Evolutionary conservation across 2,329 filamentous ascomycete genomes (phyloP).

Genomic region (Penicillium sp.): DNA sequence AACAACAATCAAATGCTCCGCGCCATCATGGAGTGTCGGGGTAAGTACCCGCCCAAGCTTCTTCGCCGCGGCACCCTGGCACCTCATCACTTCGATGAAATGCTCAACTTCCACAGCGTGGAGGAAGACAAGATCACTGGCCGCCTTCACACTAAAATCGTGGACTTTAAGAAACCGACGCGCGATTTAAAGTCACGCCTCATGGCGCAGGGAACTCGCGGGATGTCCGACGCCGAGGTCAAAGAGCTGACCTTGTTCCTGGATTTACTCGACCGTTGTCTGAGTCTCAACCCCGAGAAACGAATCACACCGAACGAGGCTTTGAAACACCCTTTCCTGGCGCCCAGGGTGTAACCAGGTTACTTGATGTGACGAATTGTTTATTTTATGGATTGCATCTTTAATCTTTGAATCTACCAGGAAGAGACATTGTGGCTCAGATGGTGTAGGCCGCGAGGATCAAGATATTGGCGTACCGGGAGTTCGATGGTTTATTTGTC

Average conservation of each 20-base stretch:
- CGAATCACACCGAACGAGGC: constrained; percentile 84
- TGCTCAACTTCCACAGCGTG: constrained; percentile 77
- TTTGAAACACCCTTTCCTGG: constrained; percentile 84
- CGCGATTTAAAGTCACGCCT: constrained; percentile 80
- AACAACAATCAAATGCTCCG: constrained; percentile 99
- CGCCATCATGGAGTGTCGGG: constrained; percentile 92
- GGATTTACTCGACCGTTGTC: constrained; percentile 82
- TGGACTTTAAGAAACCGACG: constrained; percentile 64
- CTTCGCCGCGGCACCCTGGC: constrained; percentile 78
- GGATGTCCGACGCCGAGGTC: constrained; percentile 69
- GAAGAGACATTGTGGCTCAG: not conserved
- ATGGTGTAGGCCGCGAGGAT: not conserved
- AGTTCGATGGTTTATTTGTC: not conserved
- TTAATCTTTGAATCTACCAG: not conserved
- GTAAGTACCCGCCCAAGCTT: constrained; percentile 85
- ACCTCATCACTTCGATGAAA: constrained; percentile 77
- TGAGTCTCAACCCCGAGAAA: constrained; percentile 89
- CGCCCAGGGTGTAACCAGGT: constrained; percentile 35
- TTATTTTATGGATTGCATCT: not conserved
- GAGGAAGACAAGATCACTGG: constrained; percentile 86
- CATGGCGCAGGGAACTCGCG: constrained; percentile 66
- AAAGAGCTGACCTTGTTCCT: constrained; percentile 80
- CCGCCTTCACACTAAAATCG: constrained; percentile 59
- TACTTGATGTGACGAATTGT: not conserved
- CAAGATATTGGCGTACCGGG: not conserved